A percentile compares a stretch with the other conserved stretches of the same genome.
Conservation (phyloP, 306 rosid genomes). For the Fagus crenata region DNA sequence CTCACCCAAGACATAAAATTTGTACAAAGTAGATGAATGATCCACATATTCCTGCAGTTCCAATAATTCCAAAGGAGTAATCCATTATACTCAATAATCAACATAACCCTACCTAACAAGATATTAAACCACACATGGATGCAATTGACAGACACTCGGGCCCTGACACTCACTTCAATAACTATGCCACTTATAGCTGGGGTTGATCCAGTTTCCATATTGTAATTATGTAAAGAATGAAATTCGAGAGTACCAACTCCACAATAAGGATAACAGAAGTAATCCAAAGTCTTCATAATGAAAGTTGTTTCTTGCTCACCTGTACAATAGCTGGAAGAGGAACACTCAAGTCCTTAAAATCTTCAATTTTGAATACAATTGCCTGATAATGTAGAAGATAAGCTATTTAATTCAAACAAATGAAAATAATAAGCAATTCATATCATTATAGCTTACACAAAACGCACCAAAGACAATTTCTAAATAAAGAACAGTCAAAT, state of each 20-base stretch:
- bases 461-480: not conserved
- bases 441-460: not conserved
- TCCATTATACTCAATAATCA: not conserved
- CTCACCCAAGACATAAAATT: constrained; percentile 80
- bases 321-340: constrained; percentile 91
- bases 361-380: constrained; percentile 65
- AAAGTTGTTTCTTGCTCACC: constrained; percentile 37
- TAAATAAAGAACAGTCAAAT: not conserved
- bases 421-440: not conserved
- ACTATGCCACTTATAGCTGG: not conserved
- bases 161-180: not conserved
- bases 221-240: not conserved
- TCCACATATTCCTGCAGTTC: constrained; percentile 80
- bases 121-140: not conserved
- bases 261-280: not conserved
- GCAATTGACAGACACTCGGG: constrained; percentile 1
- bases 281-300: not conserved
- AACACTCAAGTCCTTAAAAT: constrained; percentile 64
- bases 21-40: constrained; percentile 83
- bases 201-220: not conserved
- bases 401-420: not conserved
- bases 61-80: not conserved
- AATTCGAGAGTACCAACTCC: not conserved
- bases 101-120: not conserved
- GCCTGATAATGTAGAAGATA: constrained; percentile 43